phyloP scores from a whole-genome alignment of 768 basidiomycete species.

The Leccinum subgranulosum region DNA sequence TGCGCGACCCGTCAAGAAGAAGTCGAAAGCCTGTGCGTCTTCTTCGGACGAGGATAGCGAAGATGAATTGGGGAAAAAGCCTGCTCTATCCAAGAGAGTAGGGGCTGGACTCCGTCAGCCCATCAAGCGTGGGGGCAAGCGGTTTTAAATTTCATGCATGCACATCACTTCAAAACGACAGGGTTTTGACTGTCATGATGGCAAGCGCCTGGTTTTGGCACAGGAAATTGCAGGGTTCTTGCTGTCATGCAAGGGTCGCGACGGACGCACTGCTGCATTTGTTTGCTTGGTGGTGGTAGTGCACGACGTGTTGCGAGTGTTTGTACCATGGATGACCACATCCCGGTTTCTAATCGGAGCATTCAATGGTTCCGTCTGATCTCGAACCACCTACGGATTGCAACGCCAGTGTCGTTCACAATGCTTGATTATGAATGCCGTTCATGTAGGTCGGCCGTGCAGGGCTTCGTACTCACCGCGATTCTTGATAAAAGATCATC shows the following conservation, averaged over 20 bases:
- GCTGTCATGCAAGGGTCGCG: slow-evolving; percentile 1
- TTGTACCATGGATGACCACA: slow-evolving; percentile 2
- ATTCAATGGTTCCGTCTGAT: neutral
- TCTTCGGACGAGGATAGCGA: slow-evolving; percentile 62
- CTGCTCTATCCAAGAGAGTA: slow-evolving; percentile 41
- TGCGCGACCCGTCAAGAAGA: slow-evolving; percentile 53
- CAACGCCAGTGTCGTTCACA: neutral
- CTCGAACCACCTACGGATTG: neutral
- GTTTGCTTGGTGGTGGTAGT: neutral
- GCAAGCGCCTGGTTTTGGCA: neutral
- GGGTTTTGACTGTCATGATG: neutral
- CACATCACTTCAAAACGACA: neutral
- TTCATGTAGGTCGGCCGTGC: neutral
- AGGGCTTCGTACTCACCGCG: neutral
- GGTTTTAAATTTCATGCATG: slow-evolving; percentile 49
- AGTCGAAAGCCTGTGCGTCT: slow-evolving; percentile 34
- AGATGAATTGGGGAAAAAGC: slow-evolving; percentile 43
- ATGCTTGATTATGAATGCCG: neutral
- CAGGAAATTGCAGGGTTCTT: slow-evolving; percentile 9
- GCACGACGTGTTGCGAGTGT: neutral
- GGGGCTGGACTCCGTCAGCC: slow-evolving; percentile 61
- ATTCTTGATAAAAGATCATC: neutral
- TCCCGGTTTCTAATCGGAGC: neutral
- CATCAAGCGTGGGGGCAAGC: slow-evolving; percentile 70
- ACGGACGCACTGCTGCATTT: neutral